Evolutionary conservation across 2,329 filamentous ascomycete species (phyloP).

Genomic region (Ascochyta clinopodiicola): DNA sequence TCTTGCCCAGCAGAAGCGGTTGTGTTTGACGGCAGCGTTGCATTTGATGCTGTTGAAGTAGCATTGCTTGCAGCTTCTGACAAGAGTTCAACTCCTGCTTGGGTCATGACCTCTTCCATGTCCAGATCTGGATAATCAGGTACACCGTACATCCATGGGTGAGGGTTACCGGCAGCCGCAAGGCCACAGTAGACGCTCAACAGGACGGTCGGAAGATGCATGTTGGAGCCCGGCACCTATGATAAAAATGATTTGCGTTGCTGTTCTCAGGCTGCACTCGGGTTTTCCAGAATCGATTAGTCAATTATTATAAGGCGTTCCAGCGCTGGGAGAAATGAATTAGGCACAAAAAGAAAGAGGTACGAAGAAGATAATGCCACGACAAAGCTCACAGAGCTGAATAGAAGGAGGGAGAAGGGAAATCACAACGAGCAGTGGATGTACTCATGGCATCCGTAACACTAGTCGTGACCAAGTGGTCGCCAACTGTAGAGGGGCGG

Average conservation of each 20-base stretch:
- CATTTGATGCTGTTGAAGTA: slow-evolving; percentile 17
- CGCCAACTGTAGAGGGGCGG: slow-evolving; percentile 12
- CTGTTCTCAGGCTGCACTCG: not conserved
- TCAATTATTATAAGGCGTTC: slow-evolving; percentile 25
- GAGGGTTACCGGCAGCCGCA: slow-evolving; percentile 25
- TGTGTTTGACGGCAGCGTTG: slow-evolving; percentile 22
- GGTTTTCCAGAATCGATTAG: slow-evolving; percentile 15
- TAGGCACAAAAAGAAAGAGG: slow-evolving; percentile 2
- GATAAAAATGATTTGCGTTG: not conserved
- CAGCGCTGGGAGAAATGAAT: slow-evolving; percentile 24
- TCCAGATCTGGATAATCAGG: slow-evolving; percentile 37
- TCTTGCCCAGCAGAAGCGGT: slow-evolving; percentile 31
- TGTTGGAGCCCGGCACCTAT: slow-evolving; percentile 2
- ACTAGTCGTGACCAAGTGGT: slow-evolving; percentile 10
- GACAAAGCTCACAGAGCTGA: slow-evolving; percentile 11
- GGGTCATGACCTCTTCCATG: slow-evolving; percentile 35
- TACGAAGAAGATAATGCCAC: slow-evolving; percentile 4
- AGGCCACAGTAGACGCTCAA: slow-evolving; percentile 31
- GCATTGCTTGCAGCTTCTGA: slow-evolving; percentile 25
- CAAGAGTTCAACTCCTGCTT: slow-evolving; percentile 27
- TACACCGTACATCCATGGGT: slow-evolving; percentile 45
- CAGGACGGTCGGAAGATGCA: slow-evolving; percentile 31
- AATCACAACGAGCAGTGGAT: not conserved
- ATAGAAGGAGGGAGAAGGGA: not conserved
- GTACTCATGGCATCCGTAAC: slow-evolving; percentile 3